phyloP scores from a whole-genome alignment of 768 basidiomycete genomes.

The Trametes maxima region DNA sequence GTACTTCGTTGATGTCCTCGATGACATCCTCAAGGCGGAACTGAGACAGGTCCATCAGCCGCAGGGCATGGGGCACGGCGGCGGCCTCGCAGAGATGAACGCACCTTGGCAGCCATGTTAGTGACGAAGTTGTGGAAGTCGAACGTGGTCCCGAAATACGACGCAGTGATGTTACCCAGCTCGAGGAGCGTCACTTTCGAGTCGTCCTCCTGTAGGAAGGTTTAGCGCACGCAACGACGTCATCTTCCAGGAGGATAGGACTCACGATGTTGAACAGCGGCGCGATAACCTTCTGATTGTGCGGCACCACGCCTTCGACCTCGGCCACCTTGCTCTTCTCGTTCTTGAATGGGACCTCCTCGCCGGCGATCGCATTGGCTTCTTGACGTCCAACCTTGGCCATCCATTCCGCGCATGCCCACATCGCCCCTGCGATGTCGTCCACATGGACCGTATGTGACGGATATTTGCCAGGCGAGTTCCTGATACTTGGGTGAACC shows the following conservation, averaged over 20 bases:
- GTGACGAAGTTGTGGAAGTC: slow-evolving; percentile 79
- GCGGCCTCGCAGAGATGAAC: slow-evolving; percentile 11
- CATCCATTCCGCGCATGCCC: slow-evolving; percentile 82
- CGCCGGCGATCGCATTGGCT: slow-evolving; percentile 68
- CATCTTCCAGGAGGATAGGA: not conserved
- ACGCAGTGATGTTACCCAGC: slow-evolving; percentile 64
- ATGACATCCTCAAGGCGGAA: slow-evolving; percentile 68
- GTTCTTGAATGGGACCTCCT: slow-evolving; percentile 65
- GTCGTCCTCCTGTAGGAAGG: slow-evolving; percentile 62
- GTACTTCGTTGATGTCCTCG: slow-evolving; percentile 84
- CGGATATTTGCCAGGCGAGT: slow-evolving; percentile 77
- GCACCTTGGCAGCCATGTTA: slow-evolving; percentile 67
- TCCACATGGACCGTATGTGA: slow-evolving; percentile 77
- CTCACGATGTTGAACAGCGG: slow-evolving; percentile 83
- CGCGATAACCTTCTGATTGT: slow-evolving; percentile 60
- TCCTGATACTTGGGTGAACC: slow-evolving; percentile 44
- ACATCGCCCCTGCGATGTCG: slow-evolving; percentile 77
- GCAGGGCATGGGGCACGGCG: not conserved
- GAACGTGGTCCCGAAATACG: slow-evolving; percentile 76
- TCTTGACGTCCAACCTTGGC: slow-evolving; percentile 56
- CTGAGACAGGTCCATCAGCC: slow-evolving; percentile 35
- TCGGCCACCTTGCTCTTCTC: slow-evolving; percentile 69
- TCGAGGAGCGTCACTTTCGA: slow-evolving; percentile 69
- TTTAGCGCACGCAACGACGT: not conserved
- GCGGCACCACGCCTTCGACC: slow-evolving; percentile 61